Evolutionary conservation across 345 rosid genomes (phyloP).

Genomic region (Acer campestre): DNA sequence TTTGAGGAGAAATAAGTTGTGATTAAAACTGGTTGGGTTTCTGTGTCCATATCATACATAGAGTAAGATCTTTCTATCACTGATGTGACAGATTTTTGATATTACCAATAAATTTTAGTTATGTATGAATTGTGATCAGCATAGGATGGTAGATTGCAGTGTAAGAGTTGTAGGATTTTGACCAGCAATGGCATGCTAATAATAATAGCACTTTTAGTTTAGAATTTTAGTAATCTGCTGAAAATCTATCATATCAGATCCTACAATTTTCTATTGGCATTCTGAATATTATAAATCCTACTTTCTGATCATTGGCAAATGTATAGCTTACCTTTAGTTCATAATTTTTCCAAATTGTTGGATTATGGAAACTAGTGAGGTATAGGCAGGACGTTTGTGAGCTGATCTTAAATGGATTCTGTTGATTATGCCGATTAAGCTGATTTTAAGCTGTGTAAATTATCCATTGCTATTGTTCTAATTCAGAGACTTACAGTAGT

Average conservation of each 20-base stretch:
- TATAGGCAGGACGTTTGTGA: neutral
- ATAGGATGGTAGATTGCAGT: neutral
- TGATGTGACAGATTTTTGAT: neutral
- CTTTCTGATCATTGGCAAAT: neutral
- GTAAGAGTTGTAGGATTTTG: neutral
- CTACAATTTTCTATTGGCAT: neutral
- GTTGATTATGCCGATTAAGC: neutral
- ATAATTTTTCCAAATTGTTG: conserved; percentile 1
- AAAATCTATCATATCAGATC: neutral
- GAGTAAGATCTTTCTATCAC: neutral
- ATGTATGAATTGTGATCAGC: neutral
- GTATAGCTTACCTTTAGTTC: neutral
- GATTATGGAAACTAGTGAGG: neutral
- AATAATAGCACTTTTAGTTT: neutral
- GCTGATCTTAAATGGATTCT: neutral
- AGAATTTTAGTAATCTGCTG: neutral
- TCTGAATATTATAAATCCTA: neutral
- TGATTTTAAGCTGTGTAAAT: neutral
- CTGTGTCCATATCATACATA: neutral
- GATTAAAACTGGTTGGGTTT: neutral
- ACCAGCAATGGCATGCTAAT: neutral
- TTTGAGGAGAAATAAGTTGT: neutral
- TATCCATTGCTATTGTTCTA: neutral
- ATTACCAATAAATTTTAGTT: neutral
- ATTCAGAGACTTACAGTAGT: neutral